Percentiles rank a stretch among this genome's conserved stretches.
These are phyloP conservation scores for Blakeslea trispora DNA, from an alignment of 371 early-diverging fungal genomes.

Conservation along the genomic window DNA sequence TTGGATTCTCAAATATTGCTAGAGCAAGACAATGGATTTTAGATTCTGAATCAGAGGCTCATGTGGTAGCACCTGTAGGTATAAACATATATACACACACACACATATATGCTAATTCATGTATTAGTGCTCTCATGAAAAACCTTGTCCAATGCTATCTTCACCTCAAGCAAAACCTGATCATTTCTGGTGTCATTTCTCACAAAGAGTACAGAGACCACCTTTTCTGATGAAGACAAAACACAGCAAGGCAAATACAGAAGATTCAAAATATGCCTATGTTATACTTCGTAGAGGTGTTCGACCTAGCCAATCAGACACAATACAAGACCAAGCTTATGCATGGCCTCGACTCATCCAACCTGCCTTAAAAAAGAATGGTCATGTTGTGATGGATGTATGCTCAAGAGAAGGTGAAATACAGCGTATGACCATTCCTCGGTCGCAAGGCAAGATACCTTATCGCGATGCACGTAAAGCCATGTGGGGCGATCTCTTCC, in stretches of 20 bases:
- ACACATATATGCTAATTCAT: neutral
- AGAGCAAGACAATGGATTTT: slow-evolving; percentile 75
- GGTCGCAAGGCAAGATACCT: slow-evolving; percentile 72
- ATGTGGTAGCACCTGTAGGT: slow-evolving; percentile 30
- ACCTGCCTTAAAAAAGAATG: slow-evolving; percentile 76
- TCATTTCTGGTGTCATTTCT: slow-evolving; percentile 81
- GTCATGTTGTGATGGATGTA: slow-evolving; percentile 75
- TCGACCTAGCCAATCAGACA: slow-evolving; percentile 35
- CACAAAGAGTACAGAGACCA: slow-evolving; percentile 79
- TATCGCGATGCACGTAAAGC: slow-evolving; percentile 80
- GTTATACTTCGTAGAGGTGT: slow-evolving; percentile 71
- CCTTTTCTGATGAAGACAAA: slow-evolving; percentile 76
- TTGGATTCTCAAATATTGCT: slow-evolving; percentile 70
- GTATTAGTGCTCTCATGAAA: slow-evolving; percentile 76
- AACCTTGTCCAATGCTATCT: slow-evolving; percentile 66
- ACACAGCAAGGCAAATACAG: slow-evolving; percentile 65
- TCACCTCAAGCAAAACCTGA: slow-evolving; percentile 47
- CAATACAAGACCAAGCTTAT: slow-evolving; percentile 52
- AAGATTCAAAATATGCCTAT: slow-evolving; percentile 83
- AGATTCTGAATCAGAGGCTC: slow-evolving; percentile 41
- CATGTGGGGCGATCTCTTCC: slow-evolving; percentile 83
- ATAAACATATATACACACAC: neutral
- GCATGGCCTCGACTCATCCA: slow-evolving; percentile 73
- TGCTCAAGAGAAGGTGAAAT: slow-evolving; percentile 62
- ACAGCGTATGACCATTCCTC: slow-evolving; percentile 74